Percentiles rank a stretch among this genome's conserved stretches.
Evolutionary conservation across 257 asterid species (phyloP).

Genomic region (Leptodermis oblonga): DNA sequence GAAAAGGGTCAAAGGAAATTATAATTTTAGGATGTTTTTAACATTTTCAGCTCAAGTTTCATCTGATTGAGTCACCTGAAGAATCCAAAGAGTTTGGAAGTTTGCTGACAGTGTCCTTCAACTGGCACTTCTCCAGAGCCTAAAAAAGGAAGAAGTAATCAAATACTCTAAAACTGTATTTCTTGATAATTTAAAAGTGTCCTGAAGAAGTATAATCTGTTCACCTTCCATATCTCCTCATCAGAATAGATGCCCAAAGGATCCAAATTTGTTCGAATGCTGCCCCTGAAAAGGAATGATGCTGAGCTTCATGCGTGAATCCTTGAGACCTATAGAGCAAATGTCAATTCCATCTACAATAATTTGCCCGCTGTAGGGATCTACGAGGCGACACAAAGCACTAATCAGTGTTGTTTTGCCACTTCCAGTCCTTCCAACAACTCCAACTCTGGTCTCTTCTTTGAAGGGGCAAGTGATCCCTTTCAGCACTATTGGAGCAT

Average conservation of each 20-base stretch:
- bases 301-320: conserved; percentile 63
- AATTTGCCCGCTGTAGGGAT: conserved; percentile 56
- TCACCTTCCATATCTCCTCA: conserved; percentile 75
- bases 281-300: conserved; percentile 77
- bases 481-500: conserved; percentile 70
- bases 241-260: conserved; percentile 66
- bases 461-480: conserved; percentile 68
- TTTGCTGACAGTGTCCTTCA: conserved; percentile 47
- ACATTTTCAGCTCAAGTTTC: neutral
- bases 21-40: neutral
- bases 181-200: neutral
- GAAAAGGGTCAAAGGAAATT: neutral
- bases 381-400: conserved; percentile 76
- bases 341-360: conserved; percentile 57
- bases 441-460: conserved; percentile 66
- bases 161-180: neutral
- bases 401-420: conserved; percentile 75
- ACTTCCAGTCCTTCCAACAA: conserved; percentile 88
- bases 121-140: conserved; percentile 78
- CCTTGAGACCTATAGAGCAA: conserved; percentile 65
- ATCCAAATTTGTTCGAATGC: conserved; percentile 65
- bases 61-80: conserved; percentile 40
- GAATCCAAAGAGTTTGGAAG: conserved; percentile 66
- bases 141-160: conserved; percentile 5
- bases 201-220: neutral